A percentile compares a stretch with the other conserved stretches of the same genome.
These are phyloP conservation scores for Thalia dealbata DNA, from an alignment of 176 grass and related monocot species.

Conservation along the genomic window DNA sequence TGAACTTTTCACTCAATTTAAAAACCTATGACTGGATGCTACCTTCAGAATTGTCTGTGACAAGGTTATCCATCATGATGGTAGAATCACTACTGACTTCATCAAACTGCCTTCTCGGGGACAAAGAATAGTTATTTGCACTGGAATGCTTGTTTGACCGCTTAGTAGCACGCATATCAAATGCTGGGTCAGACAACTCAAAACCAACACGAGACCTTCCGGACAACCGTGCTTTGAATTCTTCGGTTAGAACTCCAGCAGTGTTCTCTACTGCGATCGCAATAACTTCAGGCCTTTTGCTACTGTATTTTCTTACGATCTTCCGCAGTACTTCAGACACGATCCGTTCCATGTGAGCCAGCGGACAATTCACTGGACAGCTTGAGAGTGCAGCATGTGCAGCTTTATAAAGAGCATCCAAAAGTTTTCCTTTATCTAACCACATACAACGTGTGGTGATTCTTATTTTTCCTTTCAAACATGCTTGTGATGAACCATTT, in stretches of 20 bases:
- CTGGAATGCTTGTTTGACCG: slow-evolving; percentile 22
- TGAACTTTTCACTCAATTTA: neutral
- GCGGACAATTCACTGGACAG: slow-evolving; percentile 78
- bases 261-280: slow-evolving; percentile 63
- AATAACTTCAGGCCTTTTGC: slow-evolving; percentile 83
- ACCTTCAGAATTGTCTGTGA: slow-evolving; percentile 43
- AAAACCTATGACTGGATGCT: neutral
- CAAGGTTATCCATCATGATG: slow-evolving; percentile 21
- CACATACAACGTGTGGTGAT: slow-evolving; percentile 85
- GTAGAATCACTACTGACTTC: slow-evolving; percentile 35
- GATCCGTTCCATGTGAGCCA: slow-evolving; percentile 84
- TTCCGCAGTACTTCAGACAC: slow-evolving; percentile 87
- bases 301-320: slow-evolving; percentile 92
- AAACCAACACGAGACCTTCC: slow-evolving; percentile 33
- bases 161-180: slow-evolving; percentile 33
- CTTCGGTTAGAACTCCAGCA: slow-evolving; percentile 35
- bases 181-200: slow-evolving; percentile 8
- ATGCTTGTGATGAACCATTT: slow-evolving; percentile 43
- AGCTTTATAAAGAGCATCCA: slow-evolving; percentile 86
- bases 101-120: slow-evolving; percentile 23
- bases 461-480: slow-evolving; percentile 91
- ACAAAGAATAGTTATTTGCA: slow-evolving; percentile 28
- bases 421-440: slow-evolving; percentile 91
- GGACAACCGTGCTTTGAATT: slow-evolving; percentile 39
- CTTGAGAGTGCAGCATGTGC: slow-evolving; percentile 75